Evolutionary conservation across 257 asterid species (phyloP).

Genomic region (Lantana camara): DNA sequence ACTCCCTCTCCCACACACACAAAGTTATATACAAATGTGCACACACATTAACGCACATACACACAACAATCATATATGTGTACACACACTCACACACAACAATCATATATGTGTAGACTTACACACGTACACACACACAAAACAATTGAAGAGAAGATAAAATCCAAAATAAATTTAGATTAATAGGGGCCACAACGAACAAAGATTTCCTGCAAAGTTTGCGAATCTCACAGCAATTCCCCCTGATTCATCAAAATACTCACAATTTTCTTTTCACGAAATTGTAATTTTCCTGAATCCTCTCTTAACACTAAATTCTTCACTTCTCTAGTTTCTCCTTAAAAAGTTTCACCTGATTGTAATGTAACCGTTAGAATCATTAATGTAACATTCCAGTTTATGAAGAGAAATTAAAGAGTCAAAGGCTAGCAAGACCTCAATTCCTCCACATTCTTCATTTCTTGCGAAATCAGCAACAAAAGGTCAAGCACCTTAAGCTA

Average conservation of each 20-base stretch:
- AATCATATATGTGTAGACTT: too few species aligned
- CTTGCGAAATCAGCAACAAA: neutral
- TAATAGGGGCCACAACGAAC: neutral
- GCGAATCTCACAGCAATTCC: neutral
- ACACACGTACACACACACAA: too few species aligned
- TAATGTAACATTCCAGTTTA: neutral
- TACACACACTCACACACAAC: too few species aligned
- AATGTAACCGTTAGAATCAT: neutral
- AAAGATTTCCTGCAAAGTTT: neutral
- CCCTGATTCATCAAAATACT: too few species aligned
- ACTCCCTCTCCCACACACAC: too few species aligned
- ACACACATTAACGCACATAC: too few species aligned
- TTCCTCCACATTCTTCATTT: conserved; percentile 1
- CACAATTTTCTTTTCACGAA: too few species aligned
- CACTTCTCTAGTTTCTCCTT: neutral
- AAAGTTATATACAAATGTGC: too few species aligned
- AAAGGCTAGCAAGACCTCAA: conserved; percentile 5
- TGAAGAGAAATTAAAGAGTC: neutral
- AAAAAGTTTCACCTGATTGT: neutral
- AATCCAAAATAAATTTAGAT: too few species aligned
- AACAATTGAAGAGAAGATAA: too few species aligned
- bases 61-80: too few species aligned
- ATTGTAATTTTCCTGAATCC: neutral
- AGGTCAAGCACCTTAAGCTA: neutral
- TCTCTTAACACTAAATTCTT: neutral